Percentiles rank a stretch among this genome's conserved stretches.
Conservation (phyloP, 176 grass and related monocot species). For the Hordeum marinum region DNA sequence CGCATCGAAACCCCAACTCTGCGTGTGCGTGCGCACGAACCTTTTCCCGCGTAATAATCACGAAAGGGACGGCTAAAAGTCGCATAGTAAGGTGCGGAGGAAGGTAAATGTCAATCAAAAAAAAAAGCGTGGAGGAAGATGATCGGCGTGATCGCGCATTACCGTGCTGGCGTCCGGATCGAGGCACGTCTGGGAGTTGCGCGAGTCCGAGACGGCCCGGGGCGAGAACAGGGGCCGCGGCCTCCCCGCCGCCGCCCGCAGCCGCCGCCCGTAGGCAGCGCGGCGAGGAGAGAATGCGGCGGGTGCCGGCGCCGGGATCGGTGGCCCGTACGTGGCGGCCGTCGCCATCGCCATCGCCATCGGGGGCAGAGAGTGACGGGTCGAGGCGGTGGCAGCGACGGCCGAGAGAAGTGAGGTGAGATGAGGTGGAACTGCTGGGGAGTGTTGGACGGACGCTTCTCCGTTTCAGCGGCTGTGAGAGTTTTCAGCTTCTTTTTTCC, state of each 20-base stretch:
- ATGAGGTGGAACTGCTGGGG: neutral
- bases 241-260: conserved; percentile 24
- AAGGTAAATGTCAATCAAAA: neutral
- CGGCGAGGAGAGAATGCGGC: neutral
- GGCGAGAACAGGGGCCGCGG: conserved; percentile 59
- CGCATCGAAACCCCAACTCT: neutral
- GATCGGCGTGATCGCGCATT: conserved; percentile 10
- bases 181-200: conserved; percentile 86
- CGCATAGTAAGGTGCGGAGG: neutral
- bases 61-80: neutral
- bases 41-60: neutral
- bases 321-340: conserved; percentile 4
- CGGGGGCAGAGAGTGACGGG: neutral
- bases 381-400: conserved; percentile 7
- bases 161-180: conserved; percentile 96
- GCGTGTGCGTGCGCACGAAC: neutral
- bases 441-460: conserved; percentile 18
- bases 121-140: neutral
- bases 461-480: neutral
- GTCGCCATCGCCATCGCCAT: conserved; percentile 63
- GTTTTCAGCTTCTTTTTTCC: neutral
- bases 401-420: neutral
- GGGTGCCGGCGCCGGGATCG: conserved; percentile 17
- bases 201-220: conserved; percentile 71
- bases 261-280: conserved; percentile 18